Base-by-base conservation (phyloP, 768 basidiomycete genomes). In the Coprinopsis marcescibilis region DNA sequence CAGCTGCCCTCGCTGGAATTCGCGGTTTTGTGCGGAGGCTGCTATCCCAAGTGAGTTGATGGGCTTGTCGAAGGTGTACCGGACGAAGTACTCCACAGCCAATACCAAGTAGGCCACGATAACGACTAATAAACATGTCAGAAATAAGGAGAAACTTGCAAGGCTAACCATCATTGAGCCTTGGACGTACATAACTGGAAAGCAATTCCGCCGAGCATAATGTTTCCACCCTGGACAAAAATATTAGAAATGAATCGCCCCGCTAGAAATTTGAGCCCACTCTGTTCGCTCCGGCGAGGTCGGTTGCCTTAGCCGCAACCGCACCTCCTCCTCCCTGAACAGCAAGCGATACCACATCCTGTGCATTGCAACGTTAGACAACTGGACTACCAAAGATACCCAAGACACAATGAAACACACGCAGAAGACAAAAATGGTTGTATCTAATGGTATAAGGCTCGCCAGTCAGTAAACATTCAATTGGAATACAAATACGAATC, bases 181-280 rank as follows among this genome's bases (percentile, higher is more conserved):
- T n/a, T n/a, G n/a, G 5, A 51, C 69, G 21, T 46, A 72, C 72
- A 54, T 15, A 81, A 60, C 55, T 85, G 82, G 55, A 84, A 73
- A 14, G 67, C 65, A 50, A 86, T 83, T 39, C 83, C 84, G 1
- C 64, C 77, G 10, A 82, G 67, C 80, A 83, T 82, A 55, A 81
- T 67, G 39, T 74, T 48, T 2, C 60, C 63, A 7, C 66, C 67
- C 61, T 64, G 29, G n/a, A n/a, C n/a, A n/a, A n/a, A n/a, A n/a
- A n/a, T n/a, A n/a, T n/a, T n/a, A n/a, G n/a, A n/a, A n/a, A n/a
- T n/a, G n/a, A n/a, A n/a, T n/a, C n/a, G n/a, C n/a, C n/a, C n/a
- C n/a, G n/a, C n/a, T n/a, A n/a, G n/a, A n/a, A n/a, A n/a, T n/a
- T n/a, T n/a, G n/a, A n/a, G n/a, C n/a, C n/a, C n/a, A n/a, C n/a